Evolutionary conservation across 139 green algal genomes (phyloP), one percentile per base, ranked within the genome.

Genomic region (Zygnema circumcarinatum): DNA sequence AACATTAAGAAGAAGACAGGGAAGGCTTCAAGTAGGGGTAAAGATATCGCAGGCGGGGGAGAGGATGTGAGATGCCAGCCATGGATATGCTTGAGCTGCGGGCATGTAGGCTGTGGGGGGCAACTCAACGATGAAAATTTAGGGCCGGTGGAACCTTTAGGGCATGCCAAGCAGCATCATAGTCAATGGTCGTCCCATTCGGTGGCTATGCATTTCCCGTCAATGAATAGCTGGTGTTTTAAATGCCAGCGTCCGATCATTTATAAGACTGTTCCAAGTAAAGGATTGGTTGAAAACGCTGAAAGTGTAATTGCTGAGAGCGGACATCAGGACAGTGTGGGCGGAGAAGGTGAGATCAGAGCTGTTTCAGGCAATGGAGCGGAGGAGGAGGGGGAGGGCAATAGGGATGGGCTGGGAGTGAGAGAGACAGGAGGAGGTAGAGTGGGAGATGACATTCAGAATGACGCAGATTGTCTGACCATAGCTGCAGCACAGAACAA

Each of bases 11-110:
- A 78, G 16, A 78, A 78, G 69, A 16, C 7, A 39, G 36, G 69
- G 25, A 72, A 72, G n/a, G n/a, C n/a, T n/a, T n/a, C n/a, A n/a
- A n/a, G n/a, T n/a, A 78, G 69, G 69, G 36, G 16, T 41, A 78
- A 78, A 78, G 69, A 39, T 3, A 41, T 3, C 35, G 7, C 3
- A 78, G 16, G 69, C 11, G 35, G 69, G 35, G 69, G 35, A 11
- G 36, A 20, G 36, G 16, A 16, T 3, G 35, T n/a, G 36, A 41
- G 69, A 39, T 16, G 11, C 7, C 69, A 75, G 31, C 62, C 80
- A 40, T 86, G 79, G 79, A 38, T 86, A 32, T 86, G 79, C 36
- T 41, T 86, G 3, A 22, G 31, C 31, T 86, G 79, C 33, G 79
- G 32, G 3, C 31, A 81, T 76, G 79, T 86, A 3, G 38, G 31